phyloP scores from a whole-genome alignment of 2,329 filamentous ascomycete genomes.

The Fusarium buxicola region DNA sequence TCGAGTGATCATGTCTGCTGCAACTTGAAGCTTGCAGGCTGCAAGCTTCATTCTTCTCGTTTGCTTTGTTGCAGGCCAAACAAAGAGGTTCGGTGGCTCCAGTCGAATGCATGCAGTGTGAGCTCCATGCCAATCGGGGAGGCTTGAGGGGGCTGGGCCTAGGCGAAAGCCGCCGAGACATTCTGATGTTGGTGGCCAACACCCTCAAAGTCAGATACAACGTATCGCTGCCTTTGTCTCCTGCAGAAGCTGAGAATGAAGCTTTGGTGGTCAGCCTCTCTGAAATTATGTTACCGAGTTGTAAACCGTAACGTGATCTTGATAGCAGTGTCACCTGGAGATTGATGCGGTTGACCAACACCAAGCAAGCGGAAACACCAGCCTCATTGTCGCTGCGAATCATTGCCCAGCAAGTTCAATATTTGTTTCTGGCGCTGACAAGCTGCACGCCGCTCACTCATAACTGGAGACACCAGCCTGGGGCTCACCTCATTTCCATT shows the following conservation, averaged over 20 bases:
- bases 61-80: constrained; percentile 20
- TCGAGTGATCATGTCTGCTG: constrained; percentile 1
- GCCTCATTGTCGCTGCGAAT: too few species aligned
- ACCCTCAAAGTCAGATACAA: constrained; percentile 1
- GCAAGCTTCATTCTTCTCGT: background rate
- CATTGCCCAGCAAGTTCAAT: too few species aligned
- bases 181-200: background rate
- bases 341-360: background rate
- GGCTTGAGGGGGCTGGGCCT: background rate
- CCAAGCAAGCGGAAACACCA: too few species aligned
- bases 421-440: too few species aligned
- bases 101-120: constrained; percentile 4
- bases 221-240: background rate
- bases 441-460: too few species aligned
- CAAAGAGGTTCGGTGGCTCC: background rate
- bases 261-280: background rate
- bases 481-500: constrained; percentile 1
- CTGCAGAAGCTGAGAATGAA: background rate
- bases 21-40: too few species aligned
- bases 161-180: constrained; percentile 3
- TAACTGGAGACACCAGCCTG: too few species aligned
- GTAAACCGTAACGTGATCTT: constrained; percentile 1
- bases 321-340: background rate
- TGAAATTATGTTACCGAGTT: background rate
- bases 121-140: background rate